phyloP scores from a whole-genome alignment of 2,329 filamentous ascomycete species.

The Fusarium papillatum region DNA sequence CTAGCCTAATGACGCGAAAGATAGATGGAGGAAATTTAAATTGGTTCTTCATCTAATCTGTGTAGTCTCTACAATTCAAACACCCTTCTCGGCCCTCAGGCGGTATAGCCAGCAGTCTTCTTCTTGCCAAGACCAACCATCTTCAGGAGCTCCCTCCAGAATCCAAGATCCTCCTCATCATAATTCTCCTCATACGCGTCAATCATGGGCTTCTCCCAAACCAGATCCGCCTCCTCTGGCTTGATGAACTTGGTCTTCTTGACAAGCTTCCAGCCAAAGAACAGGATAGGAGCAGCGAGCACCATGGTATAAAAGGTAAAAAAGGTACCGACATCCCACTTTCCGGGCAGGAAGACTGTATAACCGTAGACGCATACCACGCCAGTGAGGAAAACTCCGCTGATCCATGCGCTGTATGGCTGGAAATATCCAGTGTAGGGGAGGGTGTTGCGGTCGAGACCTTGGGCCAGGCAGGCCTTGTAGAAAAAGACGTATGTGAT shows the following conservation, averaged over 20 bases:
- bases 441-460: slow-evolving; percentile 61
- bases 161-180: slow-evolving; percentile 20
- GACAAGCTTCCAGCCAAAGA: slow-evolving; percentile 25
- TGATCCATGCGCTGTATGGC: slow-evolving; percentile 62
- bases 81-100: background rate
- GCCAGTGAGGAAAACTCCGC: slow-evolving; percentile 52
- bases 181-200: slow-evolving; percentile 25
- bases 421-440: slow-evolving; percentile 71
- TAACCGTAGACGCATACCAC: slow-evolving; percentile 62
- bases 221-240: slow-evolving; percentile 19
- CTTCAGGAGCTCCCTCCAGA: slow-evolving; percentile 19
- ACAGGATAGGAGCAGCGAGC: slow-evolving; percentile 16
- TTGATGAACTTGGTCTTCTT: slow-evolving; percentile 28
- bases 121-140: background rate
- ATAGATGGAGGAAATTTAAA: background rate
- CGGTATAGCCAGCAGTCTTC: background rate
- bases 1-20: too few relatives aligned
- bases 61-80: background rate
- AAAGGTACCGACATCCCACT: slow-evolving; percentile 61
- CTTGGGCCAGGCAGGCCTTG: slow-evolving; percentile 65
- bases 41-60: background rate
- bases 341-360: slow-evolving; percentile 54
- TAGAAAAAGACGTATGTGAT: slow-evolving; percentile 61
- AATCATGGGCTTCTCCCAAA: slow-evolving; percentile 30
- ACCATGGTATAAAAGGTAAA: slow-evolving; percentile 67